Conservation (phyloP, 108 stramenopile species). For the Conticribra weissflogii region DNA sequence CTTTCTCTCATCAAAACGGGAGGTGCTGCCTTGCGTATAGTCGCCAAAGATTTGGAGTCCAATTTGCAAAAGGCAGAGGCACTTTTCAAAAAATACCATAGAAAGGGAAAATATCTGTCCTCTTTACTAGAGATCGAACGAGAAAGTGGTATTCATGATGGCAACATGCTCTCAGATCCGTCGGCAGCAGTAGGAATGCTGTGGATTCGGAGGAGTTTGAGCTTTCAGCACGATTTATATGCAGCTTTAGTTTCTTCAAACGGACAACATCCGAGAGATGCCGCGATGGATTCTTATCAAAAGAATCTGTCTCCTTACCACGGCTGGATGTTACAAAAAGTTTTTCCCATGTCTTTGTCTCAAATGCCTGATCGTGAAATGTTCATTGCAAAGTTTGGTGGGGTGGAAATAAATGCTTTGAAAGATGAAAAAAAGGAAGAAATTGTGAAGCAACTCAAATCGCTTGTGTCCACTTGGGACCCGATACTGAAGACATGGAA, state of each 20-base stretch:
- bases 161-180: slow-evolving; percentile 48
- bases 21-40: slow-evolving; percentile 40
- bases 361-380: slow-evolving; percentile 34
- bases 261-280: slow-evolving; percentile 30
- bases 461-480: slow-evolving; percentile 34
- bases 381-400: slow-evolving; percentile 52
- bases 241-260: slow-evolving; percentile 20
- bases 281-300: slow-evolving; percentile 41
- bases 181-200: slow-evolving; percentile 67
- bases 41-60: slow-evolving; percentile 56
- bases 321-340: slow-evolving; percentile 49
- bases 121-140: slow-evolving; percentile 47
- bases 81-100: slow-evolving; percentile 39
- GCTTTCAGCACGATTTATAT: slow-evolving; percentile 61
- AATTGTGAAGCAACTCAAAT: slow-evolving; percentile 38
- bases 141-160: slow-evolving; percentile 39
- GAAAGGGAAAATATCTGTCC: slow-evolving; percentile 30
- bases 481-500: slow-evolving; percentile 50
- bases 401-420: slow-evolving; percentile 37
- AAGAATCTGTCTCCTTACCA: slow-evolving; percentile 45
- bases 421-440: slow-evolving; percentile 23
- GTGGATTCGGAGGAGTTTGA: slow-evolving; percentile 61
- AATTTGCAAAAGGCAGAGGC: slow-evolving; percentile 60
- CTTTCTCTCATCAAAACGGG: slow-evolving; percentile 43
- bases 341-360: slow-evolving; percentile 35